Conservation (phyloP, 2,329 filamentous ascomycete species). For the Thielaviopsis musarum region DNA sequence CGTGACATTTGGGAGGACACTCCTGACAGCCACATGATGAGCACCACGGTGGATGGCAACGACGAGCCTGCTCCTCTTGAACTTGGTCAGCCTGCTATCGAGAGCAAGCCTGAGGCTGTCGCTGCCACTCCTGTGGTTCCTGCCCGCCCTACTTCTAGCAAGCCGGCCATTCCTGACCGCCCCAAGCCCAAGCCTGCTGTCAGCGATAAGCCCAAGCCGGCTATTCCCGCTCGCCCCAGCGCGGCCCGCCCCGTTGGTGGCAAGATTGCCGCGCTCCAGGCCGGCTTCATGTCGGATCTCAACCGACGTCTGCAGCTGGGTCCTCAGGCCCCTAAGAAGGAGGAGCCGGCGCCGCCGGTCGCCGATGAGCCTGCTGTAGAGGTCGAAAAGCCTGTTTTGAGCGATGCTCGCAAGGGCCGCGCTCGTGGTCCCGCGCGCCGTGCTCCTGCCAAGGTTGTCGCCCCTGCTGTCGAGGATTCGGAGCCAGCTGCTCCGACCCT, state of each 20-base stretch:
- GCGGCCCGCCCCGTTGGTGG: slow-evolving; percentile 48
- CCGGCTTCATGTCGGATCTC: slow-evolving; percentile 81
- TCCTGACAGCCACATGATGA: slow-evolving; percentile 65
- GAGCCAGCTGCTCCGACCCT: slow-evolving; percentile 19
- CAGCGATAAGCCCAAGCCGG: slow-evolving; percentile 58
- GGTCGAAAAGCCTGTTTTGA: slow-evolving; percentile 46
- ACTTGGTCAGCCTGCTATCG: neutral
- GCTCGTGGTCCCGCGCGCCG: slow-evolving; percentile 75
- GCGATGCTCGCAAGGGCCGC: slow-evolving; percentile 77
- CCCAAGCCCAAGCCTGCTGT: slow-evolving; percentile 35
- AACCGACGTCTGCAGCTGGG: slow-evolving; percentile 80
- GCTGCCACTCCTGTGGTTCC: slow-evolving; percentile 14
- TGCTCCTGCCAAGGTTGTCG: slow-evolving; percentile 38
- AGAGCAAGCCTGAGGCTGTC: slow-evolving; percentile 1
- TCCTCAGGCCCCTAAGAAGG: slow-evolving; percentile 63
- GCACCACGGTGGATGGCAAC: slow-evolving; percentile 45
- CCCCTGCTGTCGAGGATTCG: slow-evolving; percentile 19
- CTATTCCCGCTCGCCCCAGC: slow-evolving; percentile 43
- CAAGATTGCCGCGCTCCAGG: slow-evolving; percentile 84
- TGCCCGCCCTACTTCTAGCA: slow-evolving; percentile 19
- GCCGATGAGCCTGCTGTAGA: slow-evolving; percentile 40
- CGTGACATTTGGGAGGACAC: slow-evolving; percentile 90
- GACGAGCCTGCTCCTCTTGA: neutral
- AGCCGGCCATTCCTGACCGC: slow-evolving; percentile 13
- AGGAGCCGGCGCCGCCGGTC: slow-evolving; percentile 34